Evolutionary conservation across 2,329 filamentous ascomycete species (phyloP).

Genomic region (Trichoderma oligosporum): DNA sequence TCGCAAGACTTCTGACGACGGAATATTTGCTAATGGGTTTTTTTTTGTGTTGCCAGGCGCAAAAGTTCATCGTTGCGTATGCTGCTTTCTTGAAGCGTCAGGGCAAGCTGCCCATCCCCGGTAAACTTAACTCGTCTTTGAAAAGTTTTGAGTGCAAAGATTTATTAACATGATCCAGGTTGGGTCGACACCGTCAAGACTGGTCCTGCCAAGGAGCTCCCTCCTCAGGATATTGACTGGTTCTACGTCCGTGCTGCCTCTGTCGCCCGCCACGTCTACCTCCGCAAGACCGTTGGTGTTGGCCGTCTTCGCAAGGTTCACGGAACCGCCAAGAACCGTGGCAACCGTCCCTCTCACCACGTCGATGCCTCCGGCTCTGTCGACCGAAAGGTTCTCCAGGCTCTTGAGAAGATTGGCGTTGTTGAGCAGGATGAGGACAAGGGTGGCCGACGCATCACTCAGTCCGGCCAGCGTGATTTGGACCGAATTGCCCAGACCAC

Average conservation of each 20-base stretch:
- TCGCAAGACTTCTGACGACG: slow-evolving; percentile 71
- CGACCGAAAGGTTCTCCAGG: slow-evolving; percentile 96
- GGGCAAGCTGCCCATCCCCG: slow-evolving; percentile 87
- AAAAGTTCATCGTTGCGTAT: slow-evolving; percentile 86
- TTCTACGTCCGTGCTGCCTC: slow-evolving; percentile 87
- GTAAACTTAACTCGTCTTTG: slow-evolving; percentile 49
- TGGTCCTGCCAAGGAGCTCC: slow-evolving; percentile 91
- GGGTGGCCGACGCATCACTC: slow-evolving; percentile 96
- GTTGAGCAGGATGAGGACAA: slow-evolving; percentile 97
- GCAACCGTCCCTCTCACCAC: slow-evolving; percentile 86
- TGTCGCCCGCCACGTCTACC: slow-evolving; percentile 96
- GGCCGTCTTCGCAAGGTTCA: slow-evolving; percentile 96
- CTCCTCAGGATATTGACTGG: slow-evolving; percentile 98
- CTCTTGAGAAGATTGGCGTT: slow-evolving; percentile 98
- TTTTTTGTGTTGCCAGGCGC: slow-evolving; percentile 56
- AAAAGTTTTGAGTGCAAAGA: no score
- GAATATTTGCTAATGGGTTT: slow-evolving; percentile 64
- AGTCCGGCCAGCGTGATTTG: slow-evolving; percentile 97
- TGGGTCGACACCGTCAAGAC: slow-evolving; percentile 99
- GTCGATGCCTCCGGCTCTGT: slow-evolving; percentile 92
- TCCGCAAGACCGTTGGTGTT: slow-evolving; percentile 98
- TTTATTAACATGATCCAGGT: slow-evolving; percentile 48
- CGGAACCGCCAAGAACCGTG: slow-evolving; percentile 96
- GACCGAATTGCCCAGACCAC: slow-evolving; percentile 88
- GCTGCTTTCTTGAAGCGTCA: slow-evolving; percentile 89